phyloP scores from a whole-genome alignment of 2,329 filamentous ascomycete species.

The Neoscytalidium dimidiatum region DNA sequence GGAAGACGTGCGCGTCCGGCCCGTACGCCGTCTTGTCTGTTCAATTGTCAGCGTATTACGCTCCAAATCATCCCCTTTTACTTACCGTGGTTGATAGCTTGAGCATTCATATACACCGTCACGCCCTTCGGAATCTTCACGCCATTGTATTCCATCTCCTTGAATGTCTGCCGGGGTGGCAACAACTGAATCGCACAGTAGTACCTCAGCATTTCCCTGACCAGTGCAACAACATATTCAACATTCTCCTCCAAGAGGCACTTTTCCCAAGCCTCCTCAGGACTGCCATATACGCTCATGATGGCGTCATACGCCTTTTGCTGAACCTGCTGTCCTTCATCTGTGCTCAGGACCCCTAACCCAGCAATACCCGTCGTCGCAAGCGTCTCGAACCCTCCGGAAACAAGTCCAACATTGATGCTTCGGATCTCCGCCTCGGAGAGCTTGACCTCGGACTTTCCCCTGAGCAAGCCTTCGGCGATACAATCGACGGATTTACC shows the following conservation, averaged over 20 bases:
- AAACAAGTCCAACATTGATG: conserved; percentile 15
- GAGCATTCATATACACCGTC: conserved; percentile 18
- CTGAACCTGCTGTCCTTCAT: conserved; percentile 4
- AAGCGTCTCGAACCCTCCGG: conserved; percentile 14
- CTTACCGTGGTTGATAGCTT: conserved; percentile 19
- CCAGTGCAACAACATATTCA: conserved; percentile 15
- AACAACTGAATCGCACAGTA: conserved; percentile 18
- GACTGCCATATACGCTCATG: conserved; percentile 1
- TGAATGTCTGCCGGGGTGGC: conserved; percentile 16
- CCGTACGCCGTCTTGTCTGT: conserved; percentile 15
- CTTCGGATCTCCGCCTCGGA: conserved; percentile 14
- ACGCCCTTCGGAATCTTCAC: conserved; percentile 7
- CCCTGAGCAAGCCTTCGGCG: not conserved
- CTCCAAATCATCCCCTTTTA: too few species aligned
- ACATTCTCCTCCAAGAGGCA: conserved; percentile 13
- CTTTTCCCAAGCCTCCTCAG: conserved; percentile 12
- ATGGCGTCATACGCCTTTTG: conserved; percentile 9
- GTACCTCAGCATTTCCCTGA: conserved; percentile 16
- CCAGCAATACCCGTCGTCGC: conserved; percentile 14
- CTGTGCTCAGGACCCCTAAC: not conserved
- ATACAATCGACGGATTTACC: conserved; percentile 12
- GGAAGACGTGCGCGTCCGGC: conserved; percentile 11
- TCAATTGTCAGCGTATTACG: not conserved
- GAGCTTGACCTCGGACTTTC: not conserved
- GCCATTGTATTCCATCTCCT: conserved; percentile 10